Percentiles rank a stretch among this genome's conserved stretches.
phyloP scores from a whole-genome alignment of 352 stramenopile species.

The Globisporangium okanoganense region DNA sequence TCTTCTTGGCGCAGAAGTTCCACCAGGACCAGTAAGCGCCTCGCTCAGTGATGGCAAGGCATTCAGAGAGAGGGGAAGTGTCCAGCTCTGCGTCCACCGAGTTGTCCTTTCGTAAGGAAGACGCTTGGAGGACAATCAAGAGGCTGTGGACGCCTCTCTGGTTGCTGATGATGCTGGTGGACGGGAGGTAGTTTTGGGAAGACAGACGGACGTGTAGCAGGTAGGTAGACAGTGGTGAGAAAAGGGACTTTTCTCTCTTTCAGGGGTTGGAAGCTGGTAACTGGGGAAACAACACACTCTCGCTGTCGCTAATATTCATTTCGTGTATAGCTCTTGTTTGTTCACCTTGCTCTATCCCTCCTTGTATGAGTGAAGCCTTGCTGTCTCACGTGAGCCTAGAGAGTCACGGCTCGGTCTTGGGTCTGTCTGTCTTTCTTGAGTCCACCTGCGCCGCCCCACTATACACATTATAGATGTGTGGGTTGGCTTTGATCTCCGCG shows the following conservation, averaged over 20 bases:
- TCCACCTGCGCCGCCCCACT: constrained; percentile 10
- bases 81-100: not conserved
- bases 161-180: not conserved
- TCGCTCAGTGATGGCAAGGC: not conserved
- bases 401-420: not conserved
- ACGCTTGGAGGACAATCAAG: not conserved
- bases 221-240: constrained; percentile 1
- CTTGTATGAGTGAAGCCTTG: too few species aligned
- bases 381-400: not conserved
- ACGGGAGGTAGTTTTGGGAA: not conserved
- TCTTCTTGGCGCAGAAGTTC: constrained; percentile 88
- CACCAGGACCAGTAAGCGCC: constrained; percentile 67
- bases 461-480: constrained; percentile 65
- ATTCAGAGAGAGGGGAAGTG: not conserved
- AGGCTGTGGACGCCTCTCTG: not conserved
- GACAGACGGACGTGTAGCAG: constrained; percentile 5
- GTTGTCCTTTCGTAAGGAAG: not conserved
- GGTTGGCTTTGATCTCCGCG: constrained; percentile 50
- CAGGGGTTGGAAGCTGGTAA: not conserved
- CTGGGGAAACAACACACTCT: constrained; percentile 3
- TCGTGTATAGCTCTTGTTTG: not conserved
- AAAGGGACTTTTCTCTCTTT: not conserved
- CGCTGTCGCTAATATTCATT: constrained; percentile 18
- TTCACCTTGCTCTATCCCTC: not conserved
- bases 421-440: not conserved